Base-by-base conservation (phyloP, 2,329 filamentous ascomycete genomes). In the Tolypocladium ovalisporum region DNA sequence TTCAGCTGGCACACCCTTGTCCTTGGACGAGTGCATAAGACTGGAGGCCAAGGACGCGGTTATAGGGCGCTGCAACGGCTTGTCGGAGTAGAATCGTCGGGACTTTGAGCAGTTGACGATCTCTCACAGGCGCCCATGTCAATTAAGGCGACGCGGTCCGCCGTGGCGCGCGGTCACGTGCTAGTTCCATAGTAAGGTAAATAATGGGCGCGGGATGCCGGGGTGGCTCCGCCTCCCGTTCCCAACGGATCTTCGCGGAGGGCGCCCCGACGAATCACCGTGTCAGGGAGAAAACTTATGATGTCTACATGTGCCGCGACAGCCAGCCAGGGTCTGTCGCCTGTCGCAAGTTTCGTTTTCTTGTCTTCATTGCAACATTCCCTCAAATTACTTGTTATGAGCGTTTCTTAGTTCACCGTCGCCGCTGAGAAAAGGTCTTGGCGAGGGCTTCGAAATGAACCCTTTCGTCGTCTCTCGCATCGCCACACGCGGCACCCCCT, bases 371-470 rank as follows among this genome's bases (percentile, higher is more conserved):
- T 29, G 27, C 27, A 10, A 32, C 27, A 12, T 32, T 54, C 35
- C 36, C 57, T 47, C 37, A 12, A 39, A 9, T 54, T 4, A n/a
- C 51, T 52, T 42, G 60, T 35, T 24, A 64, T 64, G 62, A 42
- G 58, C 54, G 59, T 39, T 22, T 37, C 52, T 52, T 27, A 40
- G n/a, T 29, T 52, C 44, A 34, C 57, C 52, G 35, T 24, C 34
- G 34, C n/a, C 22, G 15, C 34, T 24, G 51, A 36, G 32, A 36
- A 27, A 27, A 22, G 27, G 22, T 17, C 19, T 5, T 37, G 53
- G 39, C 53, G 52, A 54, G 42, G 34, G 36, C 22, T 19, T 24
- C 64, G 64, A 64, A 59, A 79, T 79, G 77, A 78, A 73, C 67
- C 64, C 68, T 51, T 64, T 76, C 67, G 65, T 68, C 68, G 62